Base-by-base conservation (phyloP, 345 rosid genomes). In the Lagerstroemia speciosa region DNA sequence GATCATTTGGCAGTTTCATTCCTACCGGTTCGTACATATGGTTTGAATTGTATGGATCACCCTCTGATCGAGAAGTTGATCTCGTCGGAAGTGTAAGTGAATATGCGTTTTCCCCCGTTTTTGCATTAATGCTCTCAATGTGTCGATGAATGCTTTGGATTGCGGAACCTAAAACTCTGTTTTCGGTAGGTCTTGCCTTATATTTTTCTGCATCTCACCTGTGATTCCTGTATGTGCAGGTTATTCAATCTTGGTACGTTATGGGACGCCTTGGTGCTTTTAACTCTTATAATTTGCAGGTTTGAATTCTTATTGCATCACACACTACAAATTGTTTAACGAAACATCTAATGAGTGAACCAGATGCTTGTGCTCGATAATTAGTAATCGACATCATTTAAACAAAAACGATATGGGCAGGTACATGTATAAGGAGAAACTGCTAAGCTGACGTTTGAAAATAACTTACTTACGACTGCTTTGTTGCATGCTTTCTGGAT, bases 181-280 rank as follows among this genome's bases (percentile, higher is more conserved):
- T 19, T 65, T 36, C 30, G n/a, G 31, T 65, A 34, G 6, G 0
- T 48, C 60, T 53, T 53, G 29, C 60, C 60, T 53, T 58, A 26
- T 15, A 14, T 27, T 26, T 27, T 27, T 58, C 38, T 58, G 10
- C 16, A 16, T 31, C 10, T 16, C 12, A 17, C 50, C 38, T 34
- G n/a, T 65, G 22, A 26, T 24, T 52, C 17, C 24, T 19, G 31
- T 55, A 17, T 48, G 6, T 74, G 77, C 92, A 93, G 98, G 89
- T 82, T 66, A 81, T 90, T 71, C 97, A 89, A 73, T 84, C 98
- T 30, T 90, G 97, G 97, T 91, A 93, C 81, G 91, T 90, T 72
- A 91, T 93, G 98, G 97, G 98, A 55, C 79, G 97, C 65, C 73
- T 90, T 70, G 98, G 98, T 52, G 91, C 92, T 77, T 93, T 90